Percentiles rank a stretch among this genome's conserved stretches.
phyloP scores from a whole-genome alignment of 1,284 basidiomycete genomes.

The Pascua guehoae region DNA sequence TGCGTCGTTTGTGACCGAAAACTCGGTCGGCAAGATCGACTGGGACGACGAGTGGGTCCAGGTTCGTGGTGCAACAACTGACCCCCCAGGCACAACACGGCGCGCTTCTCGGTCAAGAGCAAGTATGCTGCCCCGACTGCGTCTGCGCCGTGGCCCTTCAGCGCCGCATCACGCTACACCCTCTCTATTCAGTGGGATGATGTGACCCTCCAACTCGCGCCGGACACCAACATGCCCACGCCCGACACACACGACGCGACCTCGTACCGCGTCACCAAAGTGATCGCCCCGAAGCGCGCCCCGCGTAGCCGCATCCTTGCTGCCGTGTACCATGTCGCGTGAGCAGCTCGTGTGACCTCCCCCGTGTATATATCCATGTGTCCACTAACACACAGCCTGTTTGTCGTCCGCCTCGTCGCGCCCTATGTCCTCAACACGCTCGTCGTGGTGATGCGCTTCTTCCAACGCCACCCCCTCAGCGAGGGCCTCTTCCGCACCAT shows the following conservation, averaged over 20 bases:
- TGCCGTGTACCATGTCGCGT: conserved; percentile 19
- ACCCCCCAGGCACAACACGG: conserved; percentile 22
- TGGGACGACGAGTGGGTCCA: conserved; percentile 34
- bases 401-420: conserved; percentile 12
- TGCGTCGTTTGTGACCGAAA: conserved; percentile 16
- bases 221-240: conserved; percentile 20
- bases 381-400: background rate
- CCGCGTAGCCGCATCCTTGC: conserved; percentile 6
- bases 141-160: conserved; percentile 12
- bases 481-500: conserved; percentile 19
- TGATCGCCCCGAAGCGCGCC: conserved; percentile 15
- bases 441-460: conserved; percentile 25
- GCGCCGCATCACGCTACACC: conserved; percentile 6
- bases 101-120: conserved; percentile 24
- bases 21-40: conserved; percentile 24
- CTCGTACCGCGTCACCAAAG: conserved; percentile 34
- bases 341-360: conserved; percentile 9
- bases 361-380: background rate
- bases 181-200: conserved; percentile 16
- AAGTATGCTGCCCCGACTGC: conserved; percentile 22
- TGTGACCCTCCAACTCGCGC: conserved; percentile 22
- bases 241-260: conserved; percentile 15
- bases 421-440: conserved; percentile 22
- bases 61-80: no score
- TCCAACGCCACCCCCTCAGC: conserved; percentile 26